phyloP scores from a whole-genome alignment of 2,329 filamentous ascomycete genomes.

The Penicillium sclerotiorum region DNA sequence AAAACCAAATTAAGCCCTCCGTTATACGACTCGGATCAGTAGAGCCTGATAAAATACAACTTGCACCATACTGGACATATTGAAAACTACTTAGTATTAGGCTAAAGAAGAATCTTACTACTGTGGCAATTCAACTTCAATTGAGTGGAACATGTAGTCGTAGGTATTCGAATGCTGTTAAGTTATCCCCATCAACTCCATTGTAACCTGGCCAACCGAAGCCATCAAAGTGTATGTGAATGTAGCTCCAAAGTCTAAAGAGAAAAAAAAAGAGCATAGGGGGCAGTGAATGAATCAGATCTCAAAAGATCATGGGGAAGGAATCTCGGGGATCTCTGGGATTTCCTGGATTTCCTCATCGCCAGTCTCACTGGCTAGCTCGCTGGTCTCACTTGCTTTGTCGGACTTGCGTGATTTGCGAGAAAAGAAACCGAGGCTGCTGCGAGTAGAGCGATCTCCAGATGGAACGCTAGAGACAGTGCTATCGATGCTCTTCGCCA shows the following conservation, averaged over 20 bases:
- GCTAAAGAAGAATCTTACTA: too few species aligned
- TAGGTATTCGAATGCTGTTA: conserved; percentile 2
- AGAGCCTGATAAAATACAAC: too few species aligned
- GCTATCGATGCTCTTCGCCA: conserved; percentile 49
- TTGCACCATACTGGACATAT: too few species aligned
- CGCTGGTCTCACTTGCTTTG: conserved; percentile 48
- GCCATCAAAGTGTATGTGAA: conserved; percentile 10
- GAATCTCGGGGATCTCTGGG: conserved; percentile 10
- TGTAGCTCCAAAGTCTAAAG: conserved; percentile 11
- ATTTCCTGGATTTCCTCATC: conserved; percentile 47
- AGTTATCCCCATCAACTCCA: conserved; percentile 5
- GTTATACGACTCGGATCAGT: too few species aligned
- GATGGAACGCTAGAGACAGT: conserved; percentile 44
- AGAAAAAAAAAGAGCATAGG: too few species aligned
- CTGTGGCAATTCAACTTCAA: too few species aligned
- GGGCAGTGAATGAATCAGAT: conserved; percentile 12
- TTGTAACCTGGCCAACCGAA: conserved; percentile 9
- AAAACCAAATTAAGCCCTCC: too few species aligned
- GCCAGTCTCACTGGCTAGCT: conserved; percentile 46
- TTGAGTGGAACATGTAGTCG: too few species aligned
- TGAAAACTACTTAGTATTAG: too few species aligned
- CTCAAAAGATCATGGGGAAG: background rate
- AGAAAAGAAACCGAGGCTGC: conserved; percentile 51
- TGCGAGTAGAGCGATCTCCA: conserved; percentile 46
- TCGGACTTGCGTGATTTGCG: conserved; percentile 50